Percentiles rank a stretch among this genome's conserved stretches.
Evolutionary conservation across 1,284 basidiomycete genomes (phyloP).

Genomic region (Testicularia cyperi): DNA sequence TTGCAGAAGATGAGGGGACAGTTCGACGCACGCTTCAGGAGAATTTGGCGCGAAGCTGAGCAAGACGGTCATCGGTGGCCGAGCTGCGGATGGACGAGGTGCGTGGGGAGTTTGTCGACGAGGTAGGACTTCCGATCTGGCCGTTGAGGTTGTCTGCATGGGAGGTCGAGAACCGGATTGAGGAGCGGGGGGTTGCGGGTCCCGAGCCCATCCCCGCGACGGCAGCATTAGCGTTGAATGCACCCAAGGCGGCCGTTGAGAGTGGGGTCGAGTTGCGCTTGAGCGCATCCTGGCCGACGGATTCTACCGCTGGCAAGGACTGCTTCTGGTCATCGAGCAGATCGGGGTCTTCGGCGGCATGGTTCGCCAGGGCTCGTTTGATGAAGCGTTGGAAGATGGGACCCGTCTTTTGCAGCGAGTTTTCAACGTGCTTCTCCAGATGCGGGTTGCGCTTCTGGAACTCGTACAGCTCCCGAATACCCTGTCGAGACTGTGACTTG

Average conservation of each 20-base stretch:
- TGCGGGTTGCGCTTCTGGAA: constrained; percentile 90
- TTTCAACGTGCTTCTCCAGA: constrained; percentile 75
- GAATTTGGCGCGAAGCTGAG: constrained; percentile 52
- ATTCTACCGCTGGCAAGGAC: too few species aligned
- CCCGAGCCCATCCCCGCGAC: background rate
- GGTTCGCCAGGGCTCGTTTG: constrained; percentile 62
- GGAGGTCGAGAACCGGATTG: background rate
- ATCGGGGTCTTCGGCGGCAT: constrained; percentile 81
- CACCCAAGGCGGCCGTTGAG: background rate
- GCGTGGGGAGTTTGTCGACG: constrained; percentile 20
- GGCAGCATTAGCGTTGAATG: background rate
- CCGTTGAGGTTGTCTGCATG: too few species aligned
- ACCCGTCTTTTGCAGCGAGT: constrained; percentile 61
- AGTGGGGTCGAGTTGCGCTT: background rate
- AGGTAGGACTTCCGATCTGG: constrained; percentile 12
- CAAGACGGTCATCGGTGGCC: constrained; percentile 47
- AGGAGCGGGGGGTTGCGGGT: background rate
- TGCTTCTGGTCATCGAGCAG: constrained; percentile 4
- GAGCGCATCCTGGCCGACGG: background rate
- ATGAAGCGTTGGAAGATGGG: constrained; percentile 63
- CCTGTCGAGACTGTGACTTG: constrained; percentile 79
- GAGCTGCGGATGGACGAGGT: constrained; percentile 8
- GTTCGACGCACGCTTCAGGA: constrained; percentile 11
- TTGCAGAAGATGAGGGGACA: too few species aligned
- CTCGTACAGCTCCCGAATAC: constrained; percentile 91